Conservation (phyloP, 148 eudicot species). For the Rhododendron molle region DNA sequence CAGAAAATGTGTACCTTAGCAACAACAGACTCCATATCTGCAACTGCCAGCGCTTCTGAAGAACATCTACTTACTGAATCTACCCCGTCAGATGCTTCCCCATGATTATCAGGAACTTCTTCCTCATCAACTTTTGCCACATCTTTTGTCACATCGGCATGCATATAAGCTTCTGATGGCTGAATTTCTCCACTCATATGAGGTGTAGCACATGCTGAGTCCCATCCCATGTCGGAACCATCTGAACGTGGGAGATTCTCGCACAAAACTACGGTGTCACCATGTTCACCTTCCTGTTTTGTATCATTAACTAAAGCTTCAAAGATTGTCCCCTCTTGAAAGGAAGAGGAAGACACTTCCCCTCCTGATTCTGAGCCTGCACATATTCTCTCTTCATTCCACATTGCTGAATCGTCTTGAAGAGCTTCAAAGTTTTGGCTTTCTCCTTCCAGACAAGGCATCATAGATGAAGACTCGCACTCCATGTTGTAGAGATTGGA, state of each 20-base stretch:
- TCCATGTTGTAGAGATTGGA: too few species aligned
- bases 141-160: background rate
- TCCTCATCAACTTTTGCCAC: background rate
- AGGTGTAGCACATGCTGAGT: conserved; percentile 3
- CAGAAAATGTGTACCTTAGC: conserved; percentile 28
- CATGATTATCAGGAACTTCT: conserved; percentile 23
- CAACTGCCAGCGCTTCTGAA: conserved; percentile 8
- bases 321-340: background rate
- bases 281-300: conserved; percentile 2
- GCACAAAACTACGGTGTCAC: background rate
- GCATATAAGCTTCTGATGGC: background rate
- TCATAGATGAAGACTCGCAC: too few species aligned
- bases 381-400: conserved; percentile 5
- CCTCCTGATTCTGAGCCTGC: conserved; percentile 3
- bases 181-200: background rate
- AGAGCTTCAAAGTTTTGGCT: too few species aligned
- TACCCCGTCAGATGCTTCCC: background rate
- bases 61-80: conserved; percentile 5
- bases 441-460: too few species aligned
- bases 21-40: conserved; percentile 22
- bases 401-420: background rate
- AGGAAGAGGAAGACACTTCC: background rate
- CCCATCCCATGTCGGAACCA: conserved; percentile 22
- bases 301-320: conserved; percentile 10
- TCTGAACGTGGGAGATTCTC: conserved; percentile 14